These are phyloP conservation scores for Epichloe sibirici DNA, from an alignment of 2,329 filamentous ascomycete species.

Conservation along the genomic window DNA sequence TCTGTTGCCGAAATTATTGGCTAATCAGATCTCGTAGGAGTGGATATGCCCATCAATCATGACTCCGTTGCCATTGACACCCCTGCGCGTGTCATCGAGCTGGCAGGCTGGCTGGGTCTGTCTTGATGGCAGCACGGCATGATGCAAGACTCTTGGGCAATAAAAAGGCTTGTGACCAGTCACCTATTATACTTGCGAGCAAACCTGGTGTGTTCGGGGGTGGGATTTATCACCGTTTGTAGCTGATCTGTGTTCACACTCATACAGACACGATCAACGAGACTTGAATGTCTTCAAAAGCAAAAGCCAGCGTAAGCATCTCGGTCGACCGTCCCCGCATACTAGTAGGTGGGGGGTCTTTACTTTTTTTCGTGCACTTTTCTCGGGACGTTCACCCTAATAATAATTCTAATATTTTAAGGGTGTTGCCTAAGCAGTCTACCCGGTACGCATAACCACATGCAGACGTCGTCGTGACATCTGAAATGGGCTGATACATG, in stretches of 20 bases:
- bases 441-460: not conserved
- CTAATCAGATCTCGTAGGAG: not conserved
- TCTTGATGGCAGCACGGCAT: not conserved
- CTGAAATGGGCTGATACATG: too few relatives aligned
- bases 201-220: too few relatives aligned
- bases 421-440: not conserved
- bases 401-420: not conserved
- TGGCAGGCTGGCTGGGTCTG: not conserved
- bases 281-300: too few relatives aligned
- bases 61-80: not conserved
- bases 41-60: not conserved
- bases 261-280: too few relatives aligned
- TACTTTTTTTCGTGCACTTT: not conserved
- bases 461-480: not conserved
- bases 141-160: not conserved
- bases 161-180: not conserved
- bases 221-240: too few relatives aligned
- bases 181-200: too few relatives aligned
- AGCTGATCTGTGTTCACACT: too few relatives aligned
- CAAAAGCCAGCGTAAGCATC: not conserved
- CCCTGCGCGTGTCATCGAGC: not conserved
- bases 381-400: not conserved
- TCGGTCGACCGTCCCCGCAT: not conserved
- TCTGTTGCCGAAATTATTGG: conserved; percentile 1
- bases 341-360: not conserved